These are phyloP conservation scores for Podospora anserina DNA, from an alignment of 495 filamentous ascomycete species.

Conservation along the genomic window DNA sequence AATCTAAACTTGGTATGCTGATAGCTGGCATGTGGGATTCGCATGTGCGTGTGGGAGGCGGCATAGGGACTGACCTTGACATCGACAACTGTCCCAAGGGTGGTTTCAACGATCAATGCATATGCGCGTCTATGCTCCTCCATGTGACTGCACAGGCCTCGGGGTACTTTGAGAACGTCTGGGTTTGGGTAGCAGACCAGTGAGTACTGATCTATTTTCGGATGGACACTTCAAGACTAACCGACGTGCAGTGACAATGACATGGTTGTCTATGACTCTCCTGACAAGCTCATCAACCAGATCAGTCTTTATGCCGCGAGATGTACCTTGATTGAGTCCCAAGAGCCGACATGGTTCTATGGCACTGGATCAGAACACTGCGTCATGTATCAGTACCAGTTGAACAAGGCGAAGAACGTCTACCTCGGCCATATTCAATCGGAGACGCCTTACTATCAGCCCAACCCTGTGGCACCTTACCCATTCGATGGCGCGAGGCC, in stretches of 20 bases:
- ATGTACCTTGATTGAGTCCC: constrained; percentile 66
- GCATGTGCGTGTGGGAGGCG: constrained; percentile 23
- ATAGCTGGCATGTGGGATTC: constrained; percentile 18
- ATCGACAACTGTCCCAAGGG: constrained; percentile 53
- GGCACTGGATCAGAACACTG: constrained; percentile 59
- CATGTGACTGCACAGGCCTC: constrained; percentile 69
- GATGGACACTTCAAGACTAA: too few relatives aligned
- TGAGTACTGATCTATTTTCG: too few relatives aligned
- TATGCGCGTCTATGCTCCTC: constrained; percentile 63
- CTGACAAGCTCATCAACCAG: constrained; percentile 1
- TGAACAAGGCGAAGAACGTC: constrained; percentile 68
- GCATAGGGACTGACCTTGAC: constrained; percentile 62
- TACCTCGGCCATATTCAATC: constrained; percentile 78
- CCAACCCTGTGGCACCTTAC: constrained; percentile 48
- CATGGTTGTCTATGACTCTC: constrained; percentile 43
- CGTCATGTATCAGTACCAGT: constrained; percentile 76
- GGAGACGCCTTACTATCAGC: constrained; percentile 85
- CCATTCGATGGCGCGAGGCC: constrained; percentile 33
- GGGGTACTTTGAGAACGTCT: constrained; percentile 82
- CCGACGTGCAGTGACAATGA: constrained; percentile 58
- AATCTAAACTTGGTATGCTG: too few relatives aligned
- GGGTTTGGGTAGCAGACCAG: constrained; percentile 92
- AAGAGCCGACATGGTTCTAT: constrained; percentile 46
- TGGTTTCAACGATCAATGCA: constrained; percentile 42
- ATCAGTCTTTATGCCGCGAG: constrained; percentile 70